Evolutionary conservation across 2,329 filamentous ascomycete genomes (phyloP).

Genomic region (Colletotrichum acutatum): DNA sequence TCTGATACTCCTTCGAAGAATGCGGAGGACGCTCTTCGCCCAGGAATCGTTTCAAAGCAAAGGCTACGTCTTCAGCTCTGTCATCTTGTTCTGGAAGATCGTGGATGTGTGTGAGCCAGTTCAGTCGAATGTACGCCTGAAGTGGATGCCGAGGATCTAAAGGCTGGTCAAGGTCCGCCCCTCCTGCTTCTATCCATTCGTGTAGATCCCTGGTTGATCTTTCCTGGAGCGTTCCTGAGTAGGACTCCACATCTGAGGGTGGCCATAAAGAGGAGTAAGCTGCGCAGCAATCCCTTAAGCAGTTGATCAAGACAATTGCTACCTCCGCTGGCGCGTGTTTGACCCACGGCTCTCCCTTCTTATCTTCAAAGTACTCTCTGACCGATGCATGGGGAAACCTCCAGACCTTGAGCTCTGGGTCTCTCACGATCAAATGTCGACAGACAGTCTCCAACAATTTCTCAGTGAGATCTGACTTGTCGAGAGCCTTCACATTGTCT

Average conservation of each 20-base stretch:
- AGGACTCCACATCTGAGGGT: not conserved
- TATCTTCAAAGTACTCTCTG: not conserved
- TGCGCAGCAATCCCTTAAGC: not conserved
- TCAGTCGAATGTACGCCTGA: not conserved
- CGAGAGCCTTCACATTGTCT: not conserved
- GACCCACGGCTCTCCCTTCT: not conserved
- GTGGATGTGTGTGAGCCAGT: not conserved
- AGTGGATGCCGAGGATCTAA: not conserved
- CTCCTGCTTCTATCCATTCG: not conserved
- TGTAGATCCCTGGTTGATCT: not conserved
- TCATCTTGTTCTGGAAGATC: not conserved
- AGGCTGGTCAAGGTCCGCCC: too few species aligned
- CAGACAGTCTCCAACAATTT: not conserved
- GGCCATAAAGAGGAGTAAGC: not conserved
- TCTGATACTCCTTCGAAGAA: not conserved
- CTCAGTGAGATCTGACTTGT: not conserved
- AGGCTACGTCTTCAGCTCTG: not conserved
- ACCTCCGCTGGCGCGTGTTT: not conserved
- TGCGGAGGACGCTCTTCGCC: not conserved
- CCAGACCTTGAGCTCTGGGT: not conserved
- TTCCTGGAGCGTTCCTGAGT: too few species aligned
- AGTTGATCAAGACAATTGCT: not conserved
- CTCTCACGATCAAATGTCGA: not conserved
- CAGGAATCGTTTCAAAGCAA: not conserved
- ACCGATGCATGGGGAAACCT: not conserved